Conservation (phyloP, 176 grass and related monocot species). For the Carex scoparia region DNA sequence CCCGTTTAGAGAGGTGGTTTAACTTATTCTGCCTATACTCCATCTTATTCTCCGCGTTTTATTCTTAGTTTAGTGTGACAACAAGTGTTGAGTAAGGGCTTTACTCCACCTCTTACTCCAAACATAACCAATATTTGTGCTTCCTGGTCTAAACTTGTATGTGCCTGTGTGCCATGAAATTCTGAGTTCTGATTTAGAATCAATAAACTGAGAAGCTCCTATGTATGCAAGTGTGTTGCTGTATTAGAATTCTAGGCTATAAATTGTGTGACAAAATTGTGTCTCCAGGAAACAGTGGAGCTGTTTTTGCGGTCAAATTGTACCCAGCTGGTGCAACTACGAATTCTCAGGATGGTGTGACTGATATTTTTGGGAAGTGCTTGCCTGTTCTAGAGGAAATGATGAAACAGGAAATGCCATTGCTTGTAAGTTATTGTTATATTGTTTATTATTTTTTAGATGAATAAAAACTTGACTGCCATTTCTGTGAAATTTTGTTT, state of each 20-base stretch:
- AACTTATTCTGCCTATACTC: too few relatives aligned
- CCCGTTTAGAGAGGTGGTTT: too few relatives aligned
- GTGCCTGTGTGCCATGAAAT: not conserved
- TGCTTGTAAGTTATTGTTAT: constrained; percentile 59
- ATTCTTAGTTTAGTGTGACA: too few relatives aligned
- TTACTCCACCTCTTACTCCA: too few relatives aligned
- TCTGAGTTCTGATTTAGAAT: not conserved
- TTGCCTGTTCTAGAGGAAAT: constrained; percentile 81
- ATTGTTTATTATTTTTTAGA: not conserved
- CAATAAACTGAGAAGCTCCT: not conserved
- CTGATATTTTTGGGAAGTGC: constrained; percentile 77
- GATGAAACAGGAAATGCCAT: constrained; percentile 73
- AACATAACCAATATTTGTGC: not conserved
- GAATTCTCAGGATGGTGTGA: constrained; percentile 92
- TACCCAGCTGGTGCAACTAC: constrained; percentile 95
- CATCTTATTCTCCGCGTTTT: too few relatives aligned
- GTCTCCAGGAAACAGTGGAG: constrained; percentile 57
- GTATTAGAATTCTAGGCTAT: not conserved
- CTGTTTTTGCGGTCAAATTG: constrained; percentile 71
- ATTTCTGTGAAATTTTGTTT: not conserved
- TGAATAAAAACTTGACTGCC: not conserved
- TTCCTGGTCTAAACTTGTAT: not conserved
- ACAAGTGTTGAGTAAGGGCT: too few relatives aligned
- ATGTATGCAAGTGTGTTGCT: not conserved
- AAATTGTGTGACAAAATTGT: constrained; percentile 1